Conservation (phyloP, 768 basidiomycete species). For the Brasilioporus rufonigricans region DNA sequence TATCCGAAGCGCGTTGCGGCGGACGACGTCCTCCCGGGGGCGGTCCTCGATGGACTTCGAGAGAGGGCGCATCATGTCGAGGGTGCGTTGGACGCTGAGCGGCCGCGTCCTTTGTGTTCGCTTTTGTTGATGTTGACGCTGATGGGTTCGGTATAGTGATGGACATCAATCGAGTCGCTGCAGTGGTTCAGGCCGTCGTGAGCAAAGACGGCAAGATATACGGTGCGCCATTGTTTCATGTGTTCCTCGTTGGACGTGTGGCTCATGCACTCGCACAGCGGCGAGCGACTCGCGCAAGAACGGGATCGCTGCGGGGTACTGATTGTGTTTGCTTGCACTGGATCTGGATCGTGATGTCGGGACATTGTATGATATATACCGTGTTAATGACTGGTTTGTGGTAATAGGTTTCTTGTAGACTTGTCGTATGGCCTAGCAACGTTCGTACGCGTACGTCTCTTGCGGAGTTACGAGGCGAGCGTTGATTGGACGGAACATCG, state of each 20-base stretch:
- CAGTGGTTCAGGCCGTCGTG: slow-evolving; percentile 71
- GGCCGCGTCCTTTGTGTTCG: neutral
- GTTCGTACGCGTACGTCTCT: neutral
- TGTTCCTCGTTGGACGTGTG: neutral
- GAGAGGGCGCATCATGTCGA: slow-evolving; percentile 70
- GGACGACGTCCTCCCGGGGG: slow-evolving; percentile 58
- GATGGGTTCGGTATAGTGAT: slow-evolving; percentile 37
- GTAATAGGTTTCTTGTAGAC: neutral
- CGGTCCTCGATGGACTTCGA: slow-evolving; percentile 55
- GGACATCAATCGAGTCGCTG: slow-evolving; percentile 69
- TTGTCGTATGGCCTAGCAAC: neutral
- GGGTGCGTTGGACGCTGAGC: slow-evolving; percentile 37
- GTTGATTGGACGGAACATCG: neutral
- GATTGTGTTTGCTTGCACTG: slow-evolving; percentile 1
- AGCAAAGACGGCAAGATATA: slow-evolving; percentile 52
- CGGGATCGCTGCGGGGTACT: slow-evolving; percentile 84
- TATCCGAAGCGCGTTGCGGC: slow-evolving; percentile 61
- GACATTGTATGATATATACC: no score
- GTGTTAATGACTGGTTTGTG: neutral
- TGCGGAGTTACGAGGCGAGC: neutral
- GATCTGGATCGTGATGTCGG: neutral
- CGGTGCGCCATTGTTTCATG: slow-evolving; percentile 42
- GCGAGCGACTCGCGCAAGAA: slow-evolving; percentile 92
- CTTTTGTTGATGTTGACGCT: neutral
- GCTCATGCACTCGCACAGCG: slow-evolving; percentile 41